A percentile compares a stretch with the other conserved stretches of the same genome.
Conservation (phyloP, 1,139 yeast species). For the Candida dubliniensis region DNA sequence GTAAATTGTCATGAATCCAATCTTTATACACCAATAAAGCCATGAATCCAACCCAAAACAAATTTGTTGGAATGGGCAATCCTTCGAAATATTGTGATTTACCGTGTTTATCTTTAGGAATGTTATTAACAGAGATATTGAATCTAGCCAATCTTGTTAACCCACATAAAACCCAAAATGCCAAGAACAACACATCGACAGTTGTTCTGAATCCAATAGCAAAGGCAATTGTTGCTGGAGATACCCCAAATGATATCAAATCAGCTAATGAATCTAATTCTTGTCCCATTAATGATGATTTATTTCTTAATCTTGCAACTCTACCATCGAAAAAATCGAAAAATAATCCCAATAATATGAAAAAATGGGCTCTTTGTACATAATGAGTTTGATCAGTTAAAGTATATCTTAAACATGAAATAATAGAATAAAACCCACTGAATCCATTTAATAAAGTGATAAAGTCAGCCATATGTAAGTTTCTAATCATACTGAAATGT, state of each 20-base stretch:
- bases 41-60: constrained; percentile 72
- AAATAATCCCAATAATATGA: constrained; percentile 84
- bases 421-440: constrained; percentile 84
- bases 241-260: constrained; percentile 86
- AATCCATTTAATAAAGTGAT: constrained; percentile 90
- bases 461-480: constrained; percentile 92
- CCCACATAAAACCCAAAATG: constrained; percentile 91
- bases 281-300: constrained; percentile 93
- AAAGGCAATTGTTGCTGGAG: constrained; percentile 91
- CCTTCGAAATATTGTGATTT: constrained; percentile 90
- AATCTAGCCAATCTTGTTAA: constrained; percentile 91
- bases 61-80: constrained; percentile 88
- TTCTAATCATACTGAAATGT: constrained; percentile 74
- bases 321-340: constrained; percentile 97
- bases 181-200: constrained; percentile 69
- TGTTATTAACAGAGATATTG: constrained; percentile 87
- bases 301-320: constrained; percentile 91
- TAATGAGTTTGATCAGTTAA: constrained; percentile 66
- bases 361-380: constrained; percentile 85
- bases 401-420: constrained; percentile 80
- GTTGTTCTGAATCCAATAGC: constrained; percentile 87
- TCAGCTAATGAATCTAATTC: constrained; percentile 96
- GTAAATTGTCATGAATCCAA: constrained; percentile 51
- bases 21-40: constrained; percentile 60
- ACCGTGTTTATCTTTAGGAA: constrained; percentile 85